Evolutionary conservation across 2,329 filamentous ascomycete genomes (phyloP).

Genomic region (Trichoderma endophyticum): DNA sequence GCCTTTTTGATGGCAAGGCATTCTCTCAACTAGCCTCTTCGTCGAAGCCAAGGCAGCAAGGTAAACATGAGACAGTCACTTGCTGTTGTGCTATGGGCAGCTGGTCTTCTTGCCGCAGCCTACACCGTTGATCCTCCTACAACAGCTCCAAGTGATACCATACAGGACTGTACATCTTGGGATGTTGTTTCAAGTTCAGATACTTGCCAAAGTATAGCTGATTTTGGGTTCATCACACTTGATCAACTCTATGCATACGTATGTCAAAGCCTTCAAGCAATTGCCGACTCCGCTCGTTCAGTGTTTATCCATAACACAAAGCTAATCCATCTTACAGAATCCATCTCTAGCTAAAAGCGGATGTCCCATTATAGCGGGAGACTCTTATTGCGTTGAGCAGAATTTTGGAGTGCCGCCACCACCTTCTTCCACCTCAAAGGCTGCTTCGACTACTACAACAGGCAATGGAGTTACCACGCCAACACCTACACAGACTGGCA

Average conservation of each 20-base stretch:
- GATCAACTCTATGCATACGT: background rate
- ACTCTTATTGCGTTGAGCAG: background rate
- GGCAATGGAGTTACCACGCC: slow-evolving; percentile 12
- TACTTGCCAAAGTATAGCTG: background rate
- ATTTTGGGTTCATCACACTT: background rate
- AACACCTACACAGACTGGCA: slow-evolving; percentile 16
- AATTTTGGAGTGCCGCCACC: background rate
- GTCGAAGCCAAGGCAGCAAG: background rate
- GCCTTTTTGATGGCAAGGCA: background rate
- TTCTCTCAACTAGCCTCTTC: background rate
- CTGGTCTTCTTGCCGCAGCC: background rate
- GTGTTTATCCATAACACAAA: background rate
- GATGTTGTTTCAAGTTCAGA: background rate
- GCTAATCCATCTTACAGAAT: background rate
- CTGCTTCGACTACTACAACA: background rate
- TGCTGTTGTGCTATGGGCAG: background rate
- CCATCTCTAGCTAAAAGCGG: background rate
- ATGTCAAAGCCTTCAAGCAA: background rate
- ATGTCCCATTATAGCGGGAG: background rate
- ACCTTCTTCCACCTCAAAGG: background rate
- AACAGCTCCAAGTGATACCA: background rate
- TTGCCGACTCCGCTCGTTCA: background rate
- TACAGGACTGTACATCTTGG: background rate
- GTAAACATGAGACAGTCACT: background rate
- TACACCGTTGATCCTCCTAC: background rate